Percentiles rank a stretch among this genome's conserved stretches.
phyloP scores from a whole-genome alignment of 139 green algal species.

The Zygnema cylindricum region DNA sequence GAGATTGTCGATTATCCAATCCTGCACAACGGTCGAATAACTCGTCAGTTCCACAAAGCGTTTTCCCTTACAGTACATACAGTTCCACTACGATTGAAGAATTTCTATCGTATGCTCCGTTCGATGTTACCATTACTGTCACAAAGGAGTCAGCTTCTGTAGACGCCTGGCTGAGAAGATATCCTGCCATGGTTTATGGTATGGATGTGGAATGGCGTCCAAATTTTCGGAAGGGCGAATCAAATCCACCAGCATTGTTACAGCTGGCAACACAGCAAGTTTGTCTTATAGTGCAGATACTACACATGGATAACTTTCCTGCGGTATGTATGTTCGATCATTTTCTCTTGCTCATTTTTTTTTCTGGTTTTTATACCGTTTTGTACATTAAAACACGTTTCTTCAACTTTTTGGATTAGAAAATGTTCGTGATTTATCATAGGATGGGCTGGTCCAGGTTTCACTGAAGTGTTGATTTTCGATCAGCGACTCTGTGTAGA shows the following conservation, averaged over 20 bases:
- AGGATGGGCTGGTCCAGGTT: no score
- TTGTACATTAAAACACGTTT: background rate
- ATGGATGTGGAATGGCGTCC: conserved; percentile 18
- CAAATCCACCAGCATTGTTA: background rate
- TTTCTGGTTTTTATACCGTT: no score
- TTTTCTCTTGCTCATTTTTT: no score
- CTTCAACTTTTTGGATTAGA: no score
- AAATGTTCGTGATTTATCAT: no score
- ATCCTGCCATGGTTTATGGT: background rate
- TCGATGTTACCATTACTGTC: background rate
- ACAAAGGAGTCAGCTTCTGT: background rate
- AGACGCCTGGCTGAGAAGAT: background rate
- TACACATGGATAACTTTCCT: conserved; percentile 4
- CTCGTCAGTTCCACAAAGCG: background rate
- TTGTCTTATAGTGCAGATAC: conserved; percentile 8
- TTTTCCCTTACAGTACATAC: background rate
- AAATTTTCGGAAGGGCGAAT: conserved; percentile 15
- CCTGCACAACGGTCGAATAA: background rate
- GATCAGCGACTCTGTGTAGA: no score
- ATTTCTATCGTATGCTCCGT: background rate
- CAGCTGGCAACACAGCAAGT: background rate
- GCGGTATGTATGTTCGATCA: background rate
- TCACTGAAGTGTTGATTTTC: no score
- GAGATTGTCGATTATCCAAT: background rate
- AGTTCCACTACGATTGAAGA: background rate